Base-by-base conservation (phyloP, 352 stramenopile species). In the Phytophthora pinifolia region DNA sequence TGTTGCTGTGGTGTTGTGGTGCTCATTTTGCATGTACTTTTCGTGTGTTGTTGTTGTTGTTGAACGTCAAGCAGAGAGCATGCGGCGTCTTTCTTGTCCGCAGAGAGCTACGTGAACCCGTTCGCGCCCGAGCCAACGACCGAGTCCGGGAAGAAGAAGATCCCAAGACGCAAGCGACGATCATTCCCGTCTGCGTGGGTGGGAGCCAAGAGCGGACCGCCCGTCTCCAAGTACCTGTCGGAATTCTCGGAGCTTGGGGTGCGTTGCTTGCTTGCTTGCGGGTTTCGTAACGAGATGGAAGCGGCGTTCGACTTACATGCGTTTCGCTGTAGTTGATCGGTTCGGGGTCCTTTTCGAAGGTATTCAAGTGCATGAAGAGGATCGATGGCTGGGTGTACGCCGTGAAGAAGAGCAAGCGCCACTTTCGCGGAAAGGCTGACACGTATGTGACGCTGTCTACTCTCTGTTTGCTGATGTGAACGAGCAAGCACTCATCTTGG, bases 311-410 rank as follows among this genome's bases (percentile, higher is more conserved):
- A 22, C 20, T 22, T 17, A 15, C n/a, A 30, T 31, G 33, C 5
- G 12, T 15, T 15, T 6, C 9, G 4, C 10, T n/a, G n/a, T 45
- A 91, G 79, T 51, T 93, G 44, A 62, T 95, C 31, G 85, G 85
- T n/a, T 89, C 81, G 7, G 85, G 85, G 1, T 84, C 81, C 15
- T 95, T 95, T 65, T 95, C 83, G 20, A 91, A 93, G 51, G 83
- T 93, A 17, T 93, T 77, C 65, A 93, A 91, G 68, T 90, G 79
- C 53, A 67, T 86, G 25, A 93, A 95, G 59, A 89, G 89, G 56
- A 88, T 95, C 32, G 85, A 95, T 62, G 85, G 85, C 15, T 92
- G 82, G 83, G 72, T 78, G 27, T 95, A 95, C 54, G 85, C 85
- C 0, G 81, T 95, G 34, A 95, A 95, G 69, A 93, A 92, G 56